Conservation (phyloP, 371 early-diverging fungal species). For the Circinella umbellata region DNA sequence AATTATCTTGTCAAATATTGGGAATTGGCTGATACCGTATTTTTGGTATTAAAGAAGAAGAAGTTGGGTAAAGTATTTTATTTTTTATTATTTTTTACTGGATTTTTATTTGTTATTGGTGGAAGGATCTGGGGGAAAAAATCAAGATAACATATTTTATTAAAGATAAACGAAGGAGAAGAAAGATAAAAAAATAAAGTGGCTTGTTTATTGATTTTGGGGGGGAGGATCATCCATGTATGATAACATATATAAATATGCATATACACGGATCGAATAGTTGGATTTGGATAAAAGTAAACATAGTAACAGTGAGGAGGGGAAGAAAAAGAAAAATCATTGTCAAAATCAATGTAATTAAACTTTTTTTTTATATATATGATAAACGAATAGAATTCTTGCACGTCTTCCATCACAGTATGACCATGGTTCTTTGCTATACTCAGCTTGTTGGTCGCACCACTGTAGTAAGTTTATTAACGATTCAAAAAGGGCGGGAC, state of each 20-base stretch:
- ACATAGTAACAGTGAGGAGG: too few species aligned
- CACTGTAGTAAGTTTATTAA: constrained; percentile 63
- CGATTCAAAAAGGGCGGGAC: neutral
- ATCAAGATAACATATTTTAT: too few species aligned
- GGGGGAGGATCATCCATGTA: too few species aligned
- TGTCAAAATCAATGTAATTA: neutral
- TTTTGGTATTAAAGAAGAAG: constrained; percentile 41
- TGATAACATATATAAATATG: too few species aligned
- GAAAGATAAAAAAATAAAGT: too few species aligned
- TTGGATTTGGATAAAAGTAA: neutral
- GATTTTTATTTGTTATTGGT: too few species aligned
- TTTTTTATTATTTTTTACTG: too few species aligned
- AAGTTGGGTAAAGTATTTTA: constrained; percentile 29
- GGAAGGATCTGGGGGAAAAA: neutral
- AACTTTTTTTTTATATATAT: too few species aligned
- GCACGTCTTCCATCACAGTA: constrained; percentile 87
- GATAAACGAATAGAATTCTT: constrained; percentile 61
- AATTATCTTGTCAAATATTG: constrained; percentile 88
- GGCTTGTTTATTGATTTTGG: too few species aligned
- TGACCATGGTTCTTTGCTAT: constrained; percentile 69
- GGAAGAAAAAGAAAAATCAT: neutral
- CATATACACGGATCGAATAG: too few species aligned
- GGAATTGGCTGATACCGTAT: constrained; percentile 63
- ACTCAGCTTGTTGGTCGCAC: constrained; percentile 75
- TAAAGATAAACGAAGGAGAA: too few species aligned